Conservation (phyloP, 768 basidiomycete genomes). For the Suillus plorans region DNA sequence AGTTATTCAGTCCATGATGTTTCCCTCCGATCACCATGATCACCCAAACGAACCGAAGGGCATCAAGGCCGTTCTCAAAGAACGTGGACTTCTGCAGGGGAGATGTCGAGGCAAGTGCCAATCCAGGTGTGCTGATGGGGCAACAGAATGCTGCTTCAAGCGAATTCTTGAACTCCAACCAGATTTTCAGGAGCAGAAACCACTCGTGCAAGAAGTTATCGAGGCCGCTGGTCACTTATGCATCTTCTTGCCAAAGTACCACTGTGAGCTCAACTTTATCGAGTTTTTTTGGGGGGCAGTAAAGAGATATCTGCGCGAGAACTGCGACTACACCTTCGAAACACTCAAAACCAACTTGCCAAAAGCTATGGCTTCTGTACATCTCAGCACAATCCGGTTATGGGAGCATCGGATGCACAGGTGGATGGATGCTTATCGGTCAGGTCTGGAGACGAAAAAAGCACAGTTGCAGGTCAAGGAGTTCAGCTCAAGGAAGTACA, state of each 20-base stretch:
- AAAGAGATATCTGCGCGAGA: slow-evolving; percentile 22
- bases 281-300: slow-evolving; percentile 29
- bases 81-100: slow-evolving; percentile 23
- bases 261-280: slow-evolving; percentile 28
- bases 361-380: slow-evolving; percentile 15
- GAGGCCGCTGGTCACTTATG: slow-evolving; percentile 28
- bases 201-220: slow-evolving; percentile 23
- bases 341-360: slow-evolving; percentile 26
- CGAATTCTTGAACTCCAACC: slow-evolving; percentile 26
- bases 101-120: slow-evolving; percentile 12
- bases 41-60: slow-evolving; percentile 32
- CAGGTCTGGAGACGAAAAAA: slow-evolving; percentile 10
- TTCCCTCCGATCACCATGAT: slow-evolving; percentile 32
- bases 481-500: slow-evolving; percentile 16
- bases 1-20: slow-evolving; percentile 32
- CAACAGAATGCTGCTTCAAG: slow-evolving; percentile 28
- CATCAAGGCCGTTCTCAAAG: slow-evolving; percentile 29
- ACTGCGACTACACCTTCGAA: slow-evolving; percentile 27
- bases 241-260: slow-evolving; percentile 29
- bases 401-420: slow-evolving; percentile 17
- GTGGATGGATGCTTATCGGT: slow-evolving; percentile 18
- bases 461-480: slow-evolving; percentile 15
- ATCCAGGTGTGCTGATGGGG: neutral
- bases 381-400: slow-evolving; percentile 11
- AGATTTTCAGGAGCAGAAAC: slow-evolving; percentile 26